Base-by-base conservation (phyloP, 2,329 filamentous ascomycete genomes). In the Onygenales sp. region DNA sequence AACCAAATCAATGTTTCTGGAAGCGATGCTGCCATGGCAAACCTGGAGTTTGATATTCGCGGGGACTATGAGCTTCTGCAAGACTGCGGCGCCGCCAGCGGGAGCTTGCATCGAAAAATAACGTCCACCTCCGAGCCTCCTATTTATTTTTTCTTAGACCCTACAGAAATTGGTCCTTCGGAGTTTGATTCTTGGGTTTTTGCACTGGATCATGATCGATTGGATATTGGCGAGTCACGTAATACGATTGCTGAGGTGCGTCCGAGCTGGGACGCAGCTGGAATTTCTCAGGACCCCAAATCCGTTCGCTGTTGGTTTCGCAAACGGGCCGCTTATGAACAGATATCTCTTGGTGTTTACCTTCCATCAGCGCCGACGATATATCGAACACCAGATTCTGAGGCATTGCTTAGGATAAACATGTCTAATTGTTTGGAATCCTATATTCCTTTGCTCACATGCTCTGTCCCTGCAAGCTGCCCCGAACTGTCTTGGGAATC, bases 141-240 rank as follows among this genome's bases (percentile, higher is more conserved):
- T 1, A 52, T 83, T 0, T 85, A 76, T 58, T 64, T 86, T 2
- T 85, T 84, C 59, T 66, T 82, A 2, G 80, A 86, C 52, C 78
- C 81, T 0, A 67, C 72, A 5, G 73, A 74, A 13, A 70, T 77
- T 38, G 75, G 75, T 0, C 63, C 75, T 32, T 64, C 72, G 0
- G 61, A 69, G 0, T 53, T 75, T 5, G 81, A 85, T 60, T 64
- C 63, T 2, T 83, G 83, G 59, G 76, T 84, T 0, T 82, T 86
- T 59, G 75, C 81, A 2, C 58, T 71, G 6, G 72, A 78, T 46
- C 74, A 74, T 53, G 64, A 67, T 7, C 69, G 74, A 4, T 65
- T 78, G 6, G 66, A 72, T 11, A 74, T 75, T 39, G 74, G 75
- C 14, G 72, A 78, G 44, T 55, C 67, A 5, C 73, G 81, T 36